Evolutionary conservation across 78 protist species (phyloP).

Genomic region (Dictyostelium firmibasis): DNA sequence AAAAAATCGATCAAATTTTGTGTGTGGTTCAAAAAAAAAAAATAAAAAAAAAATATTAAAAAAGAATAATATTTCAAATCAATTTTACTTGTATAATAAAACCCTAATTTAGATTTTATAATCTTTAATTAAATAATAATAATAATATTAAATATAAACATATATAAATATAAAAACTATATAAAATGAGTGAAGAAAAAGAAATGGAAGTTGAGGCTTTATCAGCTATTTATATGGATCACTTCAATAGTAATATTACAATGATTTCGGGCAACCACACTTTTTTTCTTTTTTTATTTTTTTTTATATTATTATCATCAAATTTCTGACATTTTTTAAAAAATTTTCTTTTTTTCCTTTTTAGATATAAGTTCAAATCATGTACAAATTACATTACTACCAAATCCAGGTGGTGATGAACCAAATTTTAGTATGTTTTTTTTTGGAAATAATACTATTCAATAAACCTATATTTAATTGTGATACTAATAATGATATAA

Average conservation of each 20-base stretch:
- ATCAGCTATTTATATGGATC: slow-evolving; percentile 71
- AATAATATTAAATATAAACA: not conserved
- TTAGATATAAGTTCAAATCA: slow-evolving; percentile 32
- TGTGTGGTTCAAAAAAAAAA: not conserved
- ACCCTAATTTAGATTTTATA: too few species aligned
- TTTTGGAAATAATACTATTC: too few species aligned
- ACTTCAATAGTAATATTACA: slow-evolving; percentile 31
- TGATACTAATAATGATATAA: not conserved
- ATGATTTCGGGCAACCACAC: not conserved
- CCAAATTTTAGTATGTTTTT: slow-evolving; percentile 47
- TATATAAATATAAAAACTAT: too few species aligned
- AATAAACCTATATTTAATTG: not conserved
- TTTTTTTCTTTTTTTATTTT: not conserved
- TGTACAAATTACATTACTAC: slow-evolving; percentile 66
- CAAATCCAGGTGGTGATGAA: slow-evolving; percentile 71
- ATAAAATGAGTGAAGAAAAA: slow-evolving; percentile 48
- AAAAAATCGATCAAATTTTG: not conserved
- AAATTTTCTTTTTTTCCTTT: not conserved
- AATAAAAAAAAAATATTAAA: not conserved
- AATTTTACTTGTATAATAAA: not conserved
- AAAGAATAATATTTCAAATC: too few species aligned
- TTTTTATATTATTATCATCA: not conserved
- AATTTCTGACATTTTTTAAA: not conserved
- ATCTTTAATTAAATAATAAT: too few species aligned
- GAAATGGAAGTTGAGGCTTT: slow-evolving; percentile 65